Conservation (phyloP, 306 rosid genomes). For the Ormosia semicastrata region DNA sequence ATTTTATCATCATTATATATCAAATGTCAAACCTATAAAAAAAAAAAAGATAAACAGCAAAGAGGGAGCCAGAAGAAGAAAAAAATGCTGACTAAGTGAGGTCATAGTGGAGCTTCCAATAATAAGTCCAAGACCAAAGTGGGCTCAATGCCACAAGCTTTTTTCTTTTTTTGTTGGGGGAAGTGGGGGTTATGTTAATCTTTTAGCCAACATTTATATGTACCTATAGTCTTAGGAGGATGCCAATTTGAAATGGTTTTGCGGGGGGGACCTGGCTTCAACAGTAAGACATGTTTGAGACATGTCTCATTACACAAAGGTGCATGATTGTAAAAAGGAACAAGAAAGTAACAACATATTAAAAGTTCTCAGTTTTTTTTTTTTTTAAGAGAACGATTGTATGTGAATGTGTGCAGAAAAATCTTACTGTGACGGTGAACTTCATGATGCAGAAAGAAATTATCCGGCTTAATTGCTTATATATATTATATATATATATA, state of each 20-base stretch:
- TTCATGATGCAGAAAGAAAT: constrained; percentile 14
- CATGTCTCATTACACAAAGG: constrained; percentile 55
- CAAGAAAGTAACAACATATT: constrained; percentile 3
- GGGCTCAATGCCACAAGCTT: constrained; percentile 26
- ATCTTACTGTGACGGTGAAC: neutral
- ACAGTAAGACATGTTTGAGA: constrained; percentile 76
- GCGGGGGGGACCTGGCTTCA: constrained; percentile 19
- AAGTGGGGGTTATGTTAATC: constrained; percentile 38
- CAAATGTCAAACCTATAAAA: neutral
- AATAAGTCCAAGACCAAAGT: constrained; percentile 29
- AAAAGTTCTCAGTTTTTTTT: constrained; percentile 26
- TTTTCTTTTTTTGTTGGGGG: neutral
- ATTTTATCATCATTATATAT: constrained; percentile 7
- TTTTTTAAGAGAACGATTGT: neutral
- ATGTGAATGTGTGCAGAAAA: neutral
- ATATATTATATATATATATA: too few relatives aligned
- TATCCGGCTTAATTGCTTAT: neutral
- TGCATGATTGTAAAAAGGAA: constrained; percentile 25
- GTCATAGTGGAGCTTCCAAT: constrained; percentile 30
- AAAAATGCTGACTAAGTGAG: constrained; percentile 13
- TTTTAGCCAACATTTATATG: constrained; percentile 47
- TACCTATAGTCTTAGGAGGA: constrained; percentile 23
- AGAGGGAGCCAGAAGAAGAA: neutral
- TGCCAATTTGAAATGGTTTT: constrained; percentile 10
- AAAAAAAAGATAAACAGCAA: neutral